A percentile compares a stretch with the other conserved stretches of the same genome.
Evolutionary conservation across 352 stramenopile species (phyloP).

Genomic region (Phytophthora pistaciae): DNA sequence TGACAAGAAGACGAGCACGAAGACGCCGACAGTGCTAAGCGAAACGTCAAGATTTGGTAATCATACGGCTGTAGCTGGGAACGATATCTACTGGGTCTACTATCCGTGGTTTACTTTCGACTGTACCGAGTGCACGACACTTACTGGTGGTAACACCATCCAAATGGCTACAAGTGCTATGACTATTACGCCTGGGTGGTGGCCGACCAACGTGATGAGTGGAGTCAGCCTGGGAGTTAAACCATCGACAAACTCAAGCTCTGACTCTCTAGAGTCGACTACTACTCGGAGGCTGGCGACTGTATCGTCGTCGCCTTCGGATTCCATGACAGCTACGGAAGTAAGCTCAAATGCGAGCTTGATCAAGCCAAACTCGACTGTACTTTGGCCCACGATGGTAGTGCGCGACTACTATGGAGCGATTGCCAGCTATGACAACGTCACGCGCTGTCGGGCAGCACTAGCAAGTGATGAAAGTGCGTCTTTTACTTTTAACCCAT

Average conservation of each 20-base stretch:
- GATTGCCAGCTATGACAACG: constrained; percentile 61
- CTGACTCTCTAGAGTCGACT: neutral
- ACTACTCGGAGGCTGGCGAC: constrained; percentile 11
- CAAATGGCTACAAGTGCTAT: constrained; percentile 52
- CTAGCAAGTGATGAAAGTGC: constrained; percentile 30
- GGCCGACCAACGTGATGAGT: constrained; percentile 67
- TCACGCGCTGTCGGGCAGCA: constrained; percentile 38
- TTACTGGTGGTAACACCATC: neutral
- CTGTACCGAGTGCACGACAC: constrained; percentile 43
- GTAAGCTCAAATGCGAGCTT: constrained; percentile 14
- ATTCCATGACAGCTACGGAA: neutral
- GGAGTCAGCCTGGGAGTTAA: constrained; percentile 55
- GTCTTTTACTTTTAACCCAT: constrained; percentile 58
- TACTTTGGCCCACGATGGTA: constrained; percentile 70
- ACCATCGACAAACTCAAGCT: constrained; percentile 21
- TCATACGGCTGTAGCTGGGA: constrained; percentile 53
- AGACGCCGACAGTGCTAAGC: constrained; percentile 19
- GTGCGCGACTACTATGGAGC: constrained; percentile 66
- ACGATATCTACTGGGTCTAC: constrained; percentile 74
- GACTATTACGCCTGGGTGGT: constrained; percentile 57
- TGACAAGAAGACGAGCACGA: constrained; percentile 33
- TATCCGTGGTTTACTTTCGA: constrained; percentile 49
- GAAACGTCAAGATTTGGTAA: constrained; percentile 23
- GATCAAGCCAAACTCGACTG: constrained; percentile 20
- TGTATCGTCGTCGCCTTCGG: neutral